Evolutionary conservation across 306 rosid genomes (phyloP).

Genomic region (Cucumis hystrix): DNA sequence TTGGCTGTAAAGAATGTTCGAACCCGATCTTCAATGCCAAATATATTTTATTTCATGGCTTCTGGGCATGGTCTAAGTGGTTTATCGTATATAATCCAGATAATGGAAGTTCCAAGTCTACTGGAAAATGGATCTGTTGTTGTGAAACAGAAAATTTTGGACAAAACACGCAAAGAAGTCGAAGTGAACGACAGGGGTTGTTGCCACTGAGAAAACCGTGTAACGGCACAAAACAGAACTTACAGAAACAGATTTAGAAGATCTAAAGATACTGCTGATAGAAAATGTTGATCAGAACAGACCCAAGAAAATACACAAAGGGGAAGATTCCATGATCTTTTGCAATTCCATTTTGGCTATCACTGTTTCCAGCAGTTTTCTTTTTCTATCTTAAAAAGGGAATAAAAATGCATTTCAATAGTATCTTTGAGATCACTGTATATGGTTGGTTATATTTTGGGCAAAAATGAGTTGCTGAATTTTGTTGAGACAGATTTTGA

Average conservation of each 20-base stretch:
- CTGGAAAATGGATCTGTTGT: slow-evolving; percentile 44
- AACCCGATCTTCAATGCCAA: too few species aligned
- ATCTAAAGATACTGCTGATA: not conserved
- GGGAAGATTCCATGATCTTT: not conserved
- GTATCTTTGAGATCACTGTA: not conserved
- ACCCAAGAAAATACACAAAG: not conserved
- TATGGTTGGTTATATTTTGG: not conserved
- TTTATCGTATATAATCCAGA: slow-evolving; percentile 14
- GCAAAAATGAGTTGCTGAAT: not conserved
- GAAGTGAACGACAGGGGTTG: slow-evolving; percentile 22
- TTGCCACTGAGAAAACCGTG: slow-evolving; percentile 20
- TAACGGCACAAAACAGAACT: not conserved
- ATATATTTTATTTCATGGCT: not conserved
- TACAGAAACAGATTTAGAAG: not conserved
- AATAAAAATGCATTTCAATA: not conserved
- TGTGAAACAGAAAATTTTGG: slow-evolving; percentile 26
- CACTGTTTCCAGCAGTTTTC: not conserved
- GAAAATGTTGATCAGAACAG: not conserved
- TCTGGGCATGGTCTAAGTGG: not conserved
- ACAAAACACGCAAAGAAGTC: slow-evolving; percentile 24
- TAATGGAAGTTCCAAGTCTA: slow-evolving; percentile 58
- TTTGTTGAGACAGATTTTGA: not conserved
- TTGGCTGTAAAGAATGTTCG: not conserved
- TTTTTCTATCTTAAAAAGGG: not conserved
- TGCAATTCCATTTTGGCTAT: not conserved